Evolutionary conservation across 306 rosid species (phyloP).

Genomic region (Begonia loranthoides): DNA sequence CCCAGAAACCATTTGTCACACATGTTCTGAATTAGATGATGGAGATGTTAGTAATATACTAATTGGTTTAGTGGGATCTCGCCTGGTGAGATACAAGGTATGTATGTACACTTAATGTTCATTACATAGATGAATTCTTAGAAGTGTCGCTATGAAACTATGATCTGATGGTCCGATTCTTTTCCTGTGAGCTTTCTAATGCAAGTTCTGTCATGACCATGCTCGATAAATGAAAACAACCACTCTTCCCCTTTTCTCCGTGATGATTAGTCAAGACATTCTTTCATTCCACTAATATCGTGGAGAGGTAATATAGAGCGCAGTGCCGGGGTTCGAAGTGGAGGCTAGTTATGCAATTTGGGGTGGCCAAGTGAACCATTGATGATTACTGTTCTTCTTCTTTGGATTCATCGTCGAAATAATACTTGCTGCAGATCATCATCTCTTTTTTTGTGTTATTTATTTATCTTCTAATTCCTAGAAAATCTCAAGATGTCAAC

Average conservation of each 20-base stretch:
- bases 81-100: constrained; percentile 55
- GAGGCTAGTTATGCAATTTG: neutral
- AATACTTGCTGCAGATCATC: too few species aligned
- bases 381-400: too few species aligned
- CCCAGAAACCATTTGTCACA: constrained; percentile 16
- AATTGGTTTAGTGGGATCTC: constrained; percentile 39
- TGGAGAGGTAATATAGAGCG: neutral
- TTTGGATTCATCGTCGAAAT: too few species aligned
- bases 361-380: too few species aligned
- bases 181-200: neutral
- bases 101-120: constrained; percentile 17
- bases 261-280: constrained; percentile 13
- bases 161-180: constrained; percentile 1
- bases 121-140: neutral
- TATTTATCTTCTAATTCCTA: too few species aligned
- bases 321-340: neutral
- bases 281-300: too few species aligned
- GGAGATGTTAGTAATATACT: constrained; percentile 35
- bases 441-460: too few species aligned
- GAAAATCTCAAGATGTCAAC: too few species aligned
- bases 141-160: neutral
- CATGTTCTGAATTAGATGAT: constrained; percentile 24
- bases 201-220: too few species aligned
- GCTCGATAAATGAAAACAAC: too few species aligned
- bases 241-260: too few species aligned